phyloP scores from a whole-genome alignment of 2,329 filamentous ascomycete genomes.

The Rugonectria rugulosa region DNA sequence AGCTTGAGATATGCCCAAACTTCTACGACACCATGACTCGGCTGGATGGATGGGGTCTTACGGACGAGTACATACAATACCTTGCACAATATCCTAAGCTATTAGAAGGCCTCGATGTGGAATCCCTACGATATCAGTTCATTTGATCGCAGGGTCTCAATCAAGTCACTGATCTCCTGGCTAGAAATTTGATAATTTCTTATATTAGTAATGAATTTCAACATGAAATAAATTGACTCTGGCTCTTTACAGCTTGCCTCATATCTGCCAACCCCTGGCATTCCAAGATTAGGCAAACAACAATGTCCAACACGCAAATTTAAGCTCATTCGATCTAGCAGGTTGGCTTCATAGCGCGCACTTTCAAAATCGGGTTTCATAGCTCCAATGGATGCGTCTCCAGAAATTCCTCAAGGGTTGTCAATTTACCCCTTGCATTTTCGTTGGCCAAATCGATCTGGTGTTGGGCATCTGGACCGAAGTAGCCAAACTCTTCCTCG shows the following conservation, averaged over 20 bases:
- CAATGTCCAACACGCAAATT: too few relatives aligned
- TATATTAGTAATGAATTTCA: too few relatives aligned
- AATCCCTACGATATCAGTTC: neutral
- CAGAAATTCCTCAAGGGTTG: conserved; percentile 33
- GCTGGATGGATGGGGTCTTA: neutral
- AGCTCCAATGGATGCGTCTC: conserved; percentile 23
- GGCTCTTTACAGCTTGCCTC: too few relatives aligned
- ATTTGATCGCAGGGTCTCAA: too few relatives aligned
- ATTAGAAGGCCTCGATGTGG: neutral
- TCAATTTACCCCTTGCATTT: conserved; percentile 29
- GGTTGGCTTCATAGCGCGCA: too few relatives aligned
- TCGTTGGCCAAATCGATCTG: conserved; percentile 31
- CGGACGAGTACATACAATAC: neutral
- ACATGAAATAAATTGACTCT: too few relatives aligned
- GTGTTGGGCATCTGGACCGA: conserved; percentile 26
- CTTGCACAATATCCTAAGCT: neutral
- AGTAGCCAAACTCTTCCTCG: conserved; percentile 35
- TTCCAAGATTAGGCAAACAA: too few relatives aligned
- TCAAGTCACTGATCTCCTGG: too few relatives aligned
- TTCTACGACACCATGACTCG: neutral
- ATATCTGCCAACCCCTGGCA: too few relatives aligned
- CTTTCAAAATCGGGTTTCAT: too few relatives aligned
- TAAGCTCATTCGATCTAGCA: too few relatives aligned
- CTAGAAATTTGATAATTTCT: too few relatives aligned
- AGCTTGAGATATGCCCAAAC: neutral